Conservation (phyloP, 2,329 filamentous ascomycete species). For the Fusarium sp. region DNA sequence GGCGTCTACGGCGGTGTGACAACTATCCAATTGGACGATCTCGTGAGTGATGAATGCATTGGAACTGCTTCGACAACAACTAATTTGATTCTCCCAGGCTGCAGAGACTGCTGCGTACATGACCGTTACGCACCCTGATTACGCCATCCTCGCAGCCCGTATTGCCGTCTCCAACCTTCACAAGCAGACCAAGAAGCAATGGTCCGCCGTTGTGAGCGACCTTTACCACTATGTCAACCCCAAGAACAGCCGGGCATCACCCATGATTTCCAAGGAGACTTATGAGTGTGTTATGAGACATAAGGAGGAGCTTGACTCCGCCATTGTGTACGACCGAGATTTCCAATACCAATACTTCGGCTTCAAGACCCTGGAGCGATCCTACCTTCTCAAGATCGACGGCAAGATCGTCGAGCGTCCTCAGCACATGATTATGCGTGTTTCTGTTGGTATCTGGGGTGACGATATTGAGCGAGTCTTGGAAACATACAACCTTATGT, state of each 20-base stretch:
- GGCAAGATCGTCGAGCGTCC: slow-evolving; percentile 97
- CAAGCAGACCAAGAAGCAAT: slow-evolving; percentile 99
- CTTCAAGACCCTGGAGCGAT: slow-evolving; percentile 98
- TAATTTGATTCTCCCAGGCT: slow-evolving; percentile 67
- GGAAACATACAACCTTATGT: slow-evolving; percentile 99
- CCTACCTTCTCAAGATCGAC: slow-evolving; percentile 94
- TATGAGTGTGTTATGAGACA: slow-evolving; percentile 96
- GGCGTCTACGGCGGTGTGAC: slow-evolving; percentile 99
- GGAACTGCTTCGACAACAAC: neutral
- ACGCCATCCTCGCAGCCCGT: slow-evolving; percentile 96
- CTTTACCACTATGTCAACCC: slow-evolving; percentile 97
- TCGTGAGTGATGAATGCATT: slow-evolving; percentile 70
- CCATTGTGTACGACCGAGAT: slow-evolving; percentile 98
- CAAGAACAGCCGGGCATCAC: slow-evolving; percentile 83
- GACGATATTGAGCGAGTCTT: slow-evolving; percentile 94
- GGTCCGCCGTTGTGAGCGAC: slow-evolving; percentile 93
- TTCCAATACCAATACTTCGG: slow-evolving; percentile 99
- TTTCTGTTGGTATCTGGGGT: slow-evolving; percentile 95
- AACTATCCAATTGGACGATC: slow-evolving; percentile 93
- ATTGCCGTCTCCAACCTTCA: slow-evolving; percentile 99
- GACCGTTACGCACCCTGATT: slow-evolving; percentile 99
- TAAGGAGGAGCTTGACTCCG: slow-evolving; percentile 96
- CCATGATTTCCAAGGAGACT: slow-evolving; percentile 93
- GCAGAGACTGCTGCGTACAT: slow-evolving; percentile 99
- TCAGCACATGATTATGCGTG: slow-evolving; percentile 99